phyloP scores from a whole-genome alignment of 2,329 filamentous ascomycete genomes.

The Elsinoe australis region DNA sequence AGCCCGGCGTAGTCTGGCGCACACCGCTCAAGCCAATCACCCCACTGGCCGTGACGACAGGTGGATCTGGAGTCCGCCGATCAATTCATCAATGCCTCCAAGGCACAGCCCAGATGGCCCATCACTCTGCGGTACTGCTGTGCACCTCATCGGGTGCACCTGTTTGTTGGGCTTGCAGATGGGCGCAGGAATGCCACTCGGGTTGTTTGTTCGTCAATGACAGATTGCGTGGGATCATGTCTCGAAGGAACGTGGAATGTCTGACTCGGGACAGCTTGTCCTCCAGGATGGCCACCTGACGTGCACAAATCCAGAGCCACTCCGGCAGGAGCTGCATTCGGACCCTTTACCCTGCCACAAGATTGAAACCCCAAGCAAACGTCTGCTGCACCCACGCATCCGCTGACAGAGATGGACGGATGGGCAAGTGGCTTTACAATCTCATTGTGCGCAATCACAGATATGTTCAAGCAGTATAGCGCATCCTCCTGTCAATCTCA shows the following conservation, averaged over 20 bases:
- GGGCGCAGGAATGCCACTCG: not conserved
- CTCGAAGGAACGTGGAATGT: constrained; percentile 15
- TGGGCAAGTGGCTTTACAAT: too few relatives aligned
- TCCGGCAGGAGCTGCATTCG: constrained; percentile 9
- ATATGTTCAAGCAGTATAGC: too few relatives aligned
- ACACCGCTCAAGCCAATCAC: too few relatives aligned
- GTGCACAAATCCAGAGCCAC: constrained; percentile 7
- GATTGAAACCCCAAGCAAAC: constrained; percentile 2
- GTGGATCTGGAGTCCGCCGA: too few relatives aligned
- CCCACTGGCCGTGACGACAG: too few relatives aligned
- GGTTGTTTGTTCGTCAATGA: not conserved
- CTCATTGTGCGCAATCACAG: too few relatives aligned
- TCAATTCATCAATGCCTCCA: too few relatives aligned
- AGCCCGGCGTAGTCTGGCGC: too few relatives aligned
- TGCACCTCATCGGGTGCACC: not conserved
- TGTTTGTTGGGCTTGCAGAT: not conserved
- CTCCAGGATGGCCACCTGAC: constrained; percentile 4
- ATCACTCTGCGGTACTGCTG: not conserved
- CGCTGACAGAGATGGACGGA: not conserved
- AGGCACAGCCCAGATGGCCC: too few relatives aligned
- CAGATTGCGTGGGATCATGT: constrained; percentile 5
- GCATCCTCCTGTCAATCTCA: not conserved
- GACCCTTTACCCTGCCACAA: constrained; percentile 6
- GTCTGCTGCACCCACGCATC: too few relatives aligned
- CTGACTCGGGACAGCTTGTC: constrained; percentile 11